Base-by-base conservation (phyloP, 768 basidiomycete genomes). In the Lentinula raphanica region DNA sequence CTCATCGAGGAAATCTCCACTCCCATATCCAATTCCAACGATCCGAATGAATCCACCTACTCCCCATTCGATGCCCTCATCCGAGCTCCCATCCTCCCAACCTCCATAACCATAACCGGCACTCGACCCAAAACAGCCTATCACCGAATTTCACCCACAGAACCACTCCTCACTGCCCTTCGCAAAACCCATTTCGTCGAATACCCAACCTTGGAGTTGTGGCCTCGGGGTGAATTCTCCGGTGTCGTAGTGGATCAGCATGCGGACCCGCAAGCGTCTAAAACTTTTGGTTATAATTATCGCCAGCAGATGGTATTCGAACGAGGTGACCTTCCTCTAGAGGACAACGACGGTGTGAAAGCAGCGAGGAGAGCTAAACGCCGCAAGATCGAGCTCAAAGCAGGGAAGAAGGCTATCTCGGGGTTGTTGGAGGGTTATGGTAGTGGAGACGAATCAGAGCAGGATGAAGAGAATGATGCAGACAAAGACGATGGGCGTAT, bases 151-250 rank as follows among this genome's bases (percentile, higher is more conserved):
- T 82, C 89, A 51, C 71, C 79, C 2, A 67, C 71, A 3, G 63
- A 77, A 42, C 68, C 77, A 23, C 74, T 95, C 27, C 64, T 67
- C 9, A 64, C 67, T 25, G 70, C 79, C 7, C 72, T 96, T 45
- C 76, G 74, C 35, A 71, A 83, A 50, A 88, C 82, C 42, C 74
- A 82, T 28, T 93, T 94, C 69, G 79, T 89, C 31, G 94, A 96
- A 69, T 96, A 83, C 65, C 94, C 94, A 6, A 86, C 85, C 1
- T 83, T 96, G 45, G 87, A 93, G 56, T 70, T 95, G 5, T 87
- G 86, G 76, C 82, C 44, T 12, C 35, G 29, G 28, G 56, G 87
- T 48, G 80, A 84, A 29, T 94, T 92, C 69, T 71, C 69, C 7
- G 87, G 84, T 6, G 74, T 74, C 8, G 64, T 91, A n/a, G 74